Evolutionary conservation across 2,329 filamentous ascomycete species (phyloP).

Genomic region (Venturia aucupariae): DNA sequence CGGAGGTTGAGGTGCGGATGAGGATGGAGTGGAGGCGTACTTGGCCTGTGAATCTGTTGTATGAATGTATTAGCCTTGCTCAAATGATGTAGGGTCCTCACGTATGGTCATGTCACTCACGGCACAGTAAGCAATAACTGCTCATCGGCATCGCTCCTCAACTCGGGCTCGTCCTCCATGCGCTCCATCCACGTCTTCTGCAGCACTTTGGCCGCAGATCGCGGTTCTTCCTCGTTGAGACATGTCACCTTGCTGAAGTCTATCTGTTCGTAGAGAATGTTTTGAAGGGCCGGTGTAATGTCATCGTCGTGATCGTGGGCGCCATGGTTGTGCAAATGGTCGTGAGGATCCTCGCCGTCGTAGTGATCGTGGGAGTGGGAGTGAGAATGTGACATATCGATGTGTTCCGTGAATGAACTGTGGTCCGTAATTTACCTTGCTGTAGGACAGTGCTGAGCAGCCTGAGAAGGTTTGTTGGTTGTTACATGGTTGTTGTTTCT

Average conservation of each 20-base stretch:
- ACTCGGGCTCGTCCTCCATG: conserved; percentile 59
- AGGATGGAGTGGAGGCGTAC: conserved; percentile 87
- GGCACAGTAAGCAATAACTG: conserved; percentile 89
- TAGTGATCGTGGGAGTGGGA: conserved; percentile 12
- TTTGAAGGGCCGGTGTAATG: conserved; percentile 82
- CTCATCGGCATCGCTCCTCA: conserved; percentile 81
- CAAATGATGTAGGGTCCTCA: not conserved
- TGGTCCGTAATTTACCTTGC: not conserved
- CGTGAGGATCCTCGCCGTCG: conserved; percentile 16
- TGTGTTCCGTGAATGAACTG: not conserved
- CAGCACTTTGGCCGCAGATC: conserved; percentile 64
- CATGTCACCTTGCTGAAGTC: conserved; percentile 78
- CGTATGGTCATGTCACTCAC: conserved; percentile 42
- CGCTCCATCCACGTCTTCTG: conserved; percentile 89
- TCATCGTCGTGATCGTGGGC: conserved; percentile 47
- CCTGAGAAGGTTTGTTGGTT: not conserved
- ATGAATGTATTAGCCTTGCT: not conserved
- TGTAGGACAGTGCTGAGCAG: not conserved
- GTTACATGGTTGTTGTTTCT: not conserved
- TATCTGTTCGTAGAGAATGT: conserved; percentile 84
- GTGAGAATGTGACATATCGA: conserved; percentile 1
- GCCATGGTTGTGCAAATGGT: conserved; percentile 36
- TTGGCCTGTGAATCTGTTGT: conserved; percentile 74
- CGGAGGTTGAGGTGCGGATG: conserved; percentile 64
- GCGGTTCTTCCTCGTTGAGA: conserved; percentile 66